Evolutionary conservation across 2,329 filamentous ascomycete species (phyloP).

Genomic region (Cladophialophora carrionii): DNA sequence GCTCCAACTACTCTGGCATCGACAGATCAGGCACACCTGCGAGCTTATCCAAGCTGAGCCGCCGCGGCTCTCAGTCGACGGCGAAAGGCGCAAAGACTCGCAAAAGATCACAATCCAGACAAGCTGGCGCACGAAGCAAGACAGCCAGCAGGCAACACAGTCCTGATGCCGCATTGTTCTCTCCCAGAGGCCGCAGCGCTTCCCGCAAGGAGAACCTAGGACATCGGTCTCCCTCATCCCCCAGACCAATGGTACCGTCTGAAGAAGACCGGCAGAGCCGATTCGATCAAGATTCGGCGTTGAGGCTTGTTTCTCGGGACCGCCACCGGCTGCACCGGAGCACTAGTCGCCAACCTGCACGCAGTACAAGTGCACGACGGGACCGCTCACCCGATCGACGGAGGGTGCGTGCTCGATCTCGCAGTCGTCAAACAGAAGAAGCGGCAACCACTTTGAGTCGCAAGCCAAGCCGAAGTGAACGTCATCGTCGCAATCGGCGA

Average conservation of each 20-base stretch:
- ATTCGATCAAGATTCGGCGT: conserved; percentile 65
- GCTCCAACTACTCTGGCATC: conserved; percentile 43
- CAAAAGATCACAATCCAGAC: conserved; percentile 46
- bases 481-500: conserved; percentile 24
- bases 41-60: conserved; percentile 27
- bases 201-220: conserved; percentile 62
- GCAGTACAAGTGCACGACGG: conserved; percentile 48
- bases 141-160: conserved; percentile 45
- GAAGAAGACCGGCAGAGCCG: conserved; percentile 59
- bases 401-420: conserved; percentile 43
- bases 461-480: conserved; percentile 29
- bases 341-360: conserved; percentile 50
- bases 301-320: conserved; percentile 51
- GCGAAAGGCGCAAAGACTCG: conserved; percentile 37
- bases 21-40: conserved; percentile 36
- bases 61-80: conserved; percentile 33
- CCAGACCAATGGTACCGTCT: conserved; percentile 70
- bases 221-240: conserved; percentile 75
- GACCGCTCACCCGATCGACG: conserved; percentile 54
- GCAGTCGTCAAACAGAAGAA: conserved; percentile 44
- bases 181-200: conserved; percentile 62
- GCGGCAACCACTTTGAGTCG: conserved; percentile 14
- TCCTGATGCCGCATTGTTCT: conserved; percentile 43
- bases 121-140: conserved; percentile 41
- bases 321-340: conserved; percentile 54